Base-by-base conservation (phyloP, 768 basidiomycete species). In the Boletus patriciae region DNA sequence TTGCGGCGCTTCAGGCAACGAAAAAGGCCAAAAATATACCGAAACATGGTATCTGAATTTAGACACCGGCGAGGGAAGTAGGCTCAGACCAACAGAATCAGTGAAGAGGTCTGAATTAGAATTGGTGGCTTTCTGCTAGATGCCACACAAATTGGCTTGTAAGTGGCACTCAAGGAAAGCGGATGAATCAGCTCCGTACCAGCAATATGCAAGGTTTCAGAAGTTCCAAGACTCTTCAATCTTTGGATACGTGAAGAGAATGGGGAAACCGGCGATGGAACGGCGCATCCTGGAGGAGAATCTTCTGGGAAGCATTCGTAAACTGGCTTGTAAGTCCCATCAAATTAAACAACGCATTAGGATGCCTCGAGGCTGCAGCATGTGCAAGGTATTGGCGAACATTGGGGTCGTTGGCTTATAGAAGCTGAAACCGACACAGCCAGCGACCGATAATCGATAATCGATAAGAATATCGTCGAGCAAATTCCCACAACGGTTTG, bases 401-500 rank as follows among this genome's bases (percentile, higher is more conserved):
- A 21, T 43, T 47, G 46, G 40, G 18, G 33, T 15, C 15, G 19
- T 38, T 40, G 54, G 23, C 34, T n/a, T 8, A 51, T 16, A 19
- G 34, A 43, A 34, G 36, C 21, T 31, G 45, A 46, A 46, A 38
- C 4, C 25, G 27, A 29, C 29, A 29, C 36, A 18, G 25, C 16
- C 4, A 16, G 19, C 13, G n/a, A 53, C 29, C 46, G 50, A 45
- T 52, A 51, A 41, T 19, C 36, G 36, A 59, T 46, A 46, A 55
- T 3, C 4, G 64, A 65, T 65, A 63, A 63, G 57, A 25, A 15
- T 33, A 31, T 11, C 12, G 27, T 33, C 27, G 27, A 27, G 44
- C 29, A 33, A 46, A 5, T 63, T 59, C 61, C 55, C 47, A 50
- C 52, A 52, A 46, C 41, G n/a, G 68, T 62, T 63, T 46, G 47